Evolutionary conservation across 805 yeast species (phyloP).

Genomic region (Lachancea nothofagi): DNA sequence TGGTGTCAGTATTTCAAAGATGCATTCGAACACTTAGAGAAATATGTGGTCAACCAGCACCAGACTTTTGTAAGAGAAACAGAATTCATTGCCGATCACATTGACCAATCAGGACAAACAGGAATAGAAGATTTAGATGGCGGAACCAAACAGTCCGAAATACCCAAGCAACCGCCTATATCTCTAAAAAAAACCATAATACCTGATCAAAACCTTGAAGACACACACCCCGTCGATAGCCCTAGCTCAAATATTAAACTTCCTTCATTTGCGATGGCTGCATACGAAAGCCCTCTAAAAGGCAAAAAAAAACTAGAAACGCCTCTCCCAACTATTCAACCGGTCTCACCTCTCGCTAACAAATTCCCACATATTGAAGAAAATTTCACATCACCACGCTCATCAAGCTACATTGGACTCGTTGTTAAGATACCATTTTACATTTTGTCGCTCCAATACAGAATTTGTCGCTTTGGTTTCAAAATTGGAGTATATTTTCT

Average conservation of each 20-base stretch:
- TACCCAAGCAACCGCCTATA: not conserved
- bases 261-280: constrained; percentile 3
- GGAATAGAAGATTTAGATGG: not conserved
- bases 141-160: constrained; percentile 1
- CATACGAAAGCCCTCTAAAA: constrained; percentile 10
- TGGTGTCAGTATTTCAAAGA: constrained; percentile 7
- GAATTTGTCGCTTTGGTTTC: not conserved
- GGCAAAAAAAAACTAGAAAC: not conserved
- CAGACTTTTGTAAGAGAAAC: constrained; percentile 4
- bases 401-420: not conserved
- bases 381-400: too few species aligned
- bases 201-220: not conserved
- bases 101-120: not conserved
- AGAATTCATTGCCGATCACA: constrained; percentile 5
- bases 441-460: not conserved
- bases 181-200: not conserved
- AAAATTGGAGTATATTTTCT: not conserved
- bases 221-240: constrained; percentile 1
- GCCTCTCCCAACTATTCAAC: constrained; percentile 3
- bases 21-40: constrained; percentile 4
- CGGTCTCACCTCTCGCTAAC: constrained; percentile 1
- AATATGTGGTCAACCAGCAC: constrained; percentile 1
- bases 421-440: constrained; percentile 1
- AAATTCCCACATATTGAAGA: not conserved
- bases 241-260: not conserved